Conservation (phyloP, 129 eudicot genomes). For the Flaveria trinervia region DNA sequence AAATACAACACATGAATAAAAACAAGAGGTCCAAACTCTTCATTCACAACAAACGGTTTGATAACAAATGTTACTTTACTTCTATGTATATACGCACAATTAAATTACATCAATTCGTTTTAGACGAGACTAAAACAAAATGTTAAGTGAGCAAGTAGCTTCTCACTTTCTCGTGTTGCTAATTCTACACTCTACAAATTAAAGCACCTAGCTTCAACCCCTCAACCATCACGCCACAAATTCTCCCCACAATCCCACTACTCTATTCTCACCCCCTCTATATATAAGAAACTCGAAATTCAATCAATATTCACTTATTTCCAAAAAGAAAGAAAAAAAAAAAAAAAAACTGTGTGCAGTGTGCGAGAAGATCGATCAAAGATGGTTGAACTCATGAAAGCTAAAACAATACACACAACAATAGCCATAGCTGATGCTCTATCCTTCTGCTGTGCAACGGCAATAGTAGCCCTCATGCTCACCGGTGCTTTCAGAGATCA, state of each 20-base stretch:
- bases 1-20: too few relatives aligned
- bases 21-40: too few relatives aligned
- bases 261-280: background rate
- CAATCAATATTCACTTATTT: constrained; percentile 12
- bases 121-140: too few relatives aligned
- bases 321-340: background rate
- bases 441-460: constrained; percentile 36
- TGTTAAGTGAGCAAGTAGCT: too few relatives aligned
- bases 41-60: too few relatives aligned
- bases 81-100: too few relatives aligned
- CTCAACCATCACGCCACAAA: background rate
- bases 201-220: background rate
- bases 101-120: too few relatives aligned
- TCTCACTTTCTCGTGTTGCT: background rate
- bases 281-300: background rate
- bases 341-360: background rate
- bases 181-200: background rate
- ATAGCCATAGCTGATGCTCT: constrained; percentile 37
- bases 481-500: constrained; percentile 34
- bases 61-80: too few relatives aligned
- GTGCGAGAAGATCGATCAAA: background rate
- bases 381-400: constrained; percentile 30
- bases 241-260: constrained; percentile 21
- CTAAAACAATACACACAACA: constrained; percentile 5
- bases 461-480: constrained; percentile 31